Base-by-base conservation (phyloP, 108 stramenopile genomes). In the Chaetoceros muelleri region DNA sequence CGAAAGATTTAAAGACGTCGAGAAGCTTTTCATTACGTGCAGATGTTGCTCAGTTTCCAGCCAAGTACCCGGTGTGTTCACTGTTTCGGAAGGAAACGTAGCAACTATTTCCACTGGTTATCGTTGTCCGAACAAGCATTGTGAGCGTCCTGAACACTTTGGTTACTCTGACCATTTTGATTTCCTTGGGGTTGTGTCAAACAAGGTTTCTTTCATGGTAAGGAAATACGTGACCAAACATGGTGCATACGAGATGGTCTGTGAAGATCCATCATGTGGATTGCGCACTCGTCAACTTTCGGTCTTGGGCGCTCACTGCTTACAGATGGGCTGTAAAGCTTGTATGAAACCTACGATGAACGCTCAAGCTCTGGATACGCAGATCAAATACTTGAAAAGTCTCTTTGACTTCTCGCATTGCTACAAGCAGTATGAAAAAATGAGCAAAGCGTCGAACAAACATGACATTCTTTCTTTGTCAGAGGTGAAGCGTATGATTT, bases 371-470 rank as follows among this genome's bases (percentile, higher is more conserved):
- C 57, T 93, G 0, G 74, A 84, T 20, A 88, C 75, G 13, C 90
- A 93, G 62, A 76, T 88, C 48, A 87, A 88, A 62, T 93, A 93
- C 48, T 60, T 88, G 34, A 80, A 87, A 61, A 78, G 74, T 30
- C 73, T 93, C 48, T 86, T 86, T 55, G 83, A 93, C 55, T 26
- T 79, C 46, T 56, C 72, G 3, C 87, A 86, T 66, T 76, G 75
- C 7, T 67, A 62, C 30, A 66, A 82, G 25, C 79, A 93, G 57
- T 64, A 68, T 19, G 60, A 57, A 29, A 64, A 68, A 55, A 22
- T 46, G 0, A 44, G 26, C 56, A 44, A 60, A 8, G 28, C 55
- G 0, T 51, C 60, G 34, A 30, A 54, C 20, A 30, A 54, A 23
- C 20, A 19, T 7, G 24, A 54, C 34, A 40, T 40, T 13, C 5